Evolutionary conservation across 2,329 filamentous ascomycete genomes (phyloP), one percentile per base, ranked within the genome.

Genomic region (Talaromyces verruculosus): DNA sequence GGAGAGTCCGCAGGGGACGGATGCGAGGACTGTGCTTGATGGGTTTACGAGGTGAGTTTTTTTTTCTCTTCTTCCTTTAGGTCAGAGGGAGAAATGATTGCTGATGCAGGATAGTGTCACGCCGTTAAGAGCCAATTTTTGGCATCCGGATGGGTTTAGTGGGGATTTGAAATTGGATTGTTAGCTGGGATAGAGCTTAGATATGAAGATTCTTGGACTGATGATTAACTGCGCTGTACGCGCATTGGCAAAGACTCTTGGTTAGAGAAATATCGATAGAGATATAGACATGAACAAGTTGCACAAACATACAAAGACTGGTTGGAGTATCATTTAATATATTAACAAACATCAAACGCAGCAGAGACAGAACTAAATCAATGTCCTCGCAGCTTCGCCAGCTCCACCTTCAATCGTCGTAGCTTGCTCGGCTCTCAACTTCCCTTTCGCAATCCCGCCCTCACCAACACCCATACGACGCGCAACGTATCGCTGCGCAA

Each of bases 401-500:
- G 83, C 86, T 25, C 85, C 84, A 68, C 81, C 83, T 65, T 88
- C 85, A 61, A 88, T 80, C 43, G 83, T 81, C 60, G 84, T 83
- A 53, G 81, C 80, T 75, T 87, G 87, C 35, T 81, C 80, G 58
- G 78, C 79, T 66, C 76, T 79, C 77, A 82, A 78, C 72, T 82
- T 82, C 28, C 87, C 87, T 72, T 85, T 83, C 8, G 83, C 84
- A 30, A 85, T 76, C 8, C 84, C 90, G 73, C 91, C 91, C 78
- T 96, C 92, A 13, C 94, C 94, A 10, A 99, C 94, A 13, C 95
- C 94, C 95, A 99, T 99, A 65, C 95, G 84, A 68, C 91, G 87
- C 4, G 95, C 94, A 22, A 99, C 95, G 76, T 99, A 99, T 69
- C 93, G 85, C 84, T 99, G 95, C 2, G 95, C 95, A 3, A 98